These are phyloP conservation scores for Fusarium neocosmosporiellum DNA, from an alignment of 2,329 filamentous ascomycete genomes.

Conservation along the genomic window DNA sequence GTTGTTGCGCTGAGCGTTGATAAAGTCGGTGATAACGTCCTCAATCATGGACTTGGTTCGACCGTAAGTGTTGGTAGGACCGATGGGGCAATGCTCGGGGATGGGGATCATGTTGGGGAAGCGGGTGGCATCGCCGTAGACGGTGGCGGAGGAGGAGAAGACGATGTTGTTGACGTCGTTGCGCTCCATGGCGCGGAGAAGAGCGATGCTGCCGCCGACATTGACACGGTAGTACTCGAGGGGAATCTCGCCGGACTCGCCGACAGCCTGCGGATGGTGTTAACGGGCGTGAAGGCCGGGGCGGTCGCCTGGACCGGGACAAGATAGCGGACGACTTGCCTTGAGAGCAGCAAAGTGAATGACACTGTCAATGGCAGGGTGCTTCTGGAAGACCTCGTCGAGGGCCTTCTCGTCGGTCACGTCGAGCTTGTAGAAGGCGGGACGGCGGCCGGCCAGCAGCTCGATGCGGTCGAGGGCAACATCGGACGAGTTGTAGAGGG, in stretches of 20 bases:
- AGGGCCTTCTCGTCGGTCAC: constrained; percentile 86
- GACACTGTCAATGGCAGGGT: constrained; percentile 95
- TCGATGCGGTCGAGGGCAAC: constrained; percentile 96
- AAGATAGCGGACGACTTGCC: constrained; percentile 59
- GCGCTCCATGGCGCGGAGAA: constrained; percentile 87
- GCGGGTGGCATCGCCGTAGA: constrained; percentile 97
- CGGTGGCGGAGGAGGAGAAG: constrained; percentile 97
- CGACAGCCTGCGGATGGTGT: constrained; percentile 77
- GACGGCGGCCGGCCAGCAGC: constrained; percentile 88
- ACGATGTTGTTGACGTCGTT: constrained; percentile 97
- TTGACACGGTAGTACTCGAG: constrained; percentile 99
- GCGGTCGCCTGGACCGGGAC: not conserved
- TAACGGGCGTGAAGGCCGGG: constrained; percentile 1
- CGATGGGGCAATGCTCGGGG: constrained; percentile 94
- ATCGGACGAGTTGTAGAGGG: constrained; percentile 94
- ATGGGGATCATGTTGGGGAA: constrained; percentile 99
- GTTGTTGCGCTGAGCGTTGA: constrained; percentile 88
- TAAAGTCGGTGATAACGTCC: constrained; percentile 88
- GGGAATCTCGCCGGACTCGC: constrained; percentile 92
- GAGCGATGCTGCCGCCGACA: constrained; percentile 88
- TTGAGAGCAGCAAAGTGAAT: constrained; percentile 99
- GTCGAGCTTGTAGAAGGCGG: constrained; percentile 86
- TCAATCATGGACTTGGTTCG: constrained; percentile 96
- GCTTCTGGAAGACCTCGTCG: constrained; percentile 86
- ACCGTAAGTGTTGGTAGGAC: constrained; percentile 97